These are phyloP conservation scores for Diaporthe eres DNA, from an alignment of 2,329 filamentous ascomycete species.

Conservation along the genomic window DNA sequence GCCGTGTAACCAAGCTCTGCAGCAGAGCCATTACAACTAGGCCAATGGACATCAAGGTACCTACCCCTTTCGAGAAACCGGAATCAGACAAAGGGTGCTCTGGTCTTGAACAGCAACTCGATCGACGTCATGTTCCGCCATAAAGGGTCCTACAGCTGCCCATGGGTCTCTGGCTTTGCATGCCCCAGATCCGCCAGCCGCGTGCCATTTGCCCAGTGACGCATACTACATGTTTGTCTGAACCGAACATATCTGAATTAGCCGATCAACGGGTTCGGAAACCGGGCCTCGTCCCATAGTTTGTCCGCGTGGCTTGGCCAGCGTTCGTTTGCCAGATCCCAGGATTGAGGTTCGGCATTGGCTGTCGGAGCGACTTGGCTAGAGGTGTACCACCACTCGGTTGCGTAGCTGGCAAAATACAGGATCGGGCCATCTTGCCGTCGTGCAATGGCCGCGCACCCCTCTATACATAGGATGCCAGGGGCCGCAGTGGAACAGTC, in stretches of 20 bases:
- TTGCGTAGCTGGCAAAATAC: conserved; percentile 12
- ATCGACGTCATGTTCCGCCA: conserved; percentile 22
- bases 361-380: conserved; percentile 1
- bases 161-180: background rate
- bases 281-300: conserved; percentile 22
- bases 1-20: conserved; percentile 29
- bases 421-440: conserved; percentile 33
- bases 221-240: background rate
- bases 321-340: background rate
- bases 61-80: conserved; percentile 22
- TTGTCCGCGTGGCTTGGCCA: conserved; percentile 8
- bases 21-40: background rate
- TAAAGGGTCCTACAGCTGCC: conserved; percentile 21
- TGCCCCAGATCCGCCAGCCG: background rate
- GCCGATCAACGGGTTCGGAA: conserved; percentile 15
- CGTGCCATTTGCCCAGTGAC: conserved; percentile 2
- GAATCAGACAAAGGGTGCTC: conserved; percentile 19
- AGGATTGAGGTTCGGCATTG: background rate
- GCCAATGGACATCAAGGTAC: background rate
- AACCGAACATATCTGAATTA: conserved; percentile 1
- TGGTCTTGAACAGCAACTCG: conserved; percentile 4
- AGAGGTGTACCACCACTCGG: conserved; percentile 4
- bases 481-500: background rate
- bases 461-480: background rate
- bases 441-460: conserved; percentile 16